Evolutionary conservation across 2,329 filamentous ascomycete species (phyloP), one percentile per base, ranked within the genome.

Genomic region (Chaetomiaceae sp.): DNA sequence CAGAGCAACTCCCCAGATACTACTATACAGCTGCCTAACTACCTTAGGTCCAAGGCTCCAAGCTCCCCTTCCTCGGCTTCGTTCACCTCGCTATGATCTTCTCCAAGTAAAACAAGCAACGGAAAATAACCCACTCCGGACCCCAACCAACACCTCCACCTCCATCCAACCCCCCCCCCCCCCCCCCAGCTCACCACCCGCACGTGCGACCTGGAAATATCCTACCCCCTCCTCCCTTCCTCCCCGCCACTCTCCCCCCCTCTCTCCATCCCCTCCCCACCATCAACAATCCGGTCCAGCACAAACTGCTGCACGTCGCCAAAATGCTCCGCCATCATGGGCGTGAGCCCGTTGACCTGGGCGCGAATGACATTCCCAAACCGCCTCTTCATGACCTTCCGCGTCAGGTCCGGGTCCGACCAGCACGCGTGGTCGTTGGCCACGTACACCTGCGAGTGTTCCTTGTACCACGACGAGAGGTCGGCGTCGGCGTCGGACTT

Each of bases 401-500:
- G 75, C 2, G 71, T 76, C 19, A 83, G 73, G 4, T 84, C 82
- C 29, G 78, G 76, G 53, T 85, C 81, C 56, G 69, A 75, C 87
- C 90, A 96, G 67, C 89, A 87, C 12, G 81, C 80, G 67, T 96
- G 92, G 55, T 85, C 78, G 23, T 78, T 73, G 1, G 86, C 82
- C 17, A 96, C 87, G 63, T 86, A 95, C 43, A 96, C 85, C 3
- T 82, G 79, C 0, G 89, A 94, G 69, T 90, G 85, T 61, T 83
- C 77, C 65, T 86, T 87, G 71, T 96, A 97, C 92, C 92, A 97
- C 22, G 77, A 75, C 1, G 84, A 86, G 1, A 91, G 76, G 56
- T 79, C 76, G n/a, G 81, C 77, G 54, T 95, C 87, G 25, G 83
- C 81, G 59, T 94, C 91, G 31, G 89, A 88, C 65, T 84, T 87